Evolutionary conservation across 768 basidiomycete species (phyloP), one percentile per base, ranked within the genome.

Genomic region (Fomitopsis serialis): DNA sequence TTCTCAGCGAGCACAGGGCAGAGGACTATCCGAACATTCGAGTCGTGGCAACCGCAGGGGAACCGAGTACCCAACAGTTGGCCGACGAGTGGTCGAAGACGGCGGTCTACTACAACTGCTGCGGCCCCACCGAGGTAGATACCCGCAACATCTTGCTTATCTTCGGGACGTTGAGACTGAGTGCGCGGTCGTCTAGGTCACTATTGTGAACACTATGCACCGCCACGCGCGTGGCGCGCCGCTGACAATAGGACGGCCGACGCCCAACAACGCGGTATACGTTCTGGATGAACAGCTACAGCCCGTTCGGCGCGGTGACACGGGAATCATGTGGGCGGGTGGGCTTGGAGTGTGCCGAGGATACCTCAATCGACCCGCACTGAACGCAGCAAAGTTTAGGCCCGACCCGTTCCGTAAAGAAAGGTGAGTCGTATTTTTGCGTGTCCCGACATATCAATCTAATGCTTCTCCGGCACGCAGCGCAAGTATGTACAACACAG

Each of bases 301-400:
- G 43, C 68, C 71, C 10, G 62, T 68, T 3, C 63, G 66, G 3
- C 65, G 69, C 29, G 69, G 70, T 42, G 59, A 68, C 43, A 47
- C 64, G 56, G 81, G 68, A 54, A 70, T 68, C 58, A 82, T 82
- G 80, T 83, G 80, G 80, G 82, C 78, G n/a, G 81, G 81, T 37
- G 82, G 82, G 42, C 72, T 69, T n/a, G 79, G 81, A 22, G 75
- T 82, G 32, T 75, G 75, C 17, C 69, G 74, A 37, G 81, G 81
- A 2, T 84, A 84, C 56, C 63, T 81, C 42, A 79, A 78, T 57
- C 68, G 80, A 23, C 77, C 79, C 0, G 78, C 78, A 21, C 19
- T 32, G 24, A 80, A 77, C 63, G 81, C 77, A 8, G 67, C 68
- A 48, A 79, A 82, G 62, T 83, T 80, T 60, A 63, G 60, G 40